Evolutionary conservation across 139 green algal genomes (phyloP).

Genomic region (Chlorella sp.): DNA sequence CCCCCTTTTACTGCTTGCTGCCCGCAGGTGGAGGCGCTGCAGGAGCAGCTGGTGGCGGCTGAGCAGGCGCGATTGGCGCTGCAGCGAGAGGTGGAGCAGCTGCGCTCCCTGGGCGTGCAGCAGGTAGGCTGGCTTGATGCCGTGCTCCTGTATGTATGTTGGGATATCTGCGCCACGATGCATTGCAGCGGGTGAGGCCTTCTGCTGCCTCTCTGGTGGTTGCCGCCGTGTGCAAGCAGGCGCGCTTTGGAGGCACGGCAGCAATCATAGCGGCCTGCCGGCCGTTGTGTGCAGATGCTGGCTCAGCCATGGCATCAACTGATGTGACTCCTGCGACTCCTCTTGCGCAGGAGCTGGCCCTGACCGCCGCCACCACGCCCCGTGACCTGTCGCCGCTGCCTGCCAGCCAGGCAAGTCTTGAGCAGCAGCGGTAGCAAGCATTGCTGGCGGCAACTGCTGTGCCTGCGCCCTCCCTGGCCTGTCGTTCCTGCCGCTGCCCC

Average conservation of each 20-base stretch:
- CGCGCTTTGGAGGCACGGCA: too few relatives aligned
- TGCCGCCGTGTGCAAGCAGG: too few relatives aligned
- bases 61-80: slow-evolving; percentile 6
- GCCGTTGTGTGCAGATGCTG: too few relatives aligned
- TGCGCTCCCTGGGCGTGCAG: slow-evolving; percentile 22
- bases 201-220: background rate
- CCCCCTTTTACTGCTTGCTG: background rate
- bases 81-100: slow-evolving; percentile 22
- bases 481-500: background rate
- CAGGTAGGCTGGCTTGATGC: background rate
- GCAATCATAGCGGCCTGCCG: too few relatives aligned
- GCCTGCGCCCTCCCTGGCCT: background rate
- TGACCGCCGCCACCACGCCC: background rate
- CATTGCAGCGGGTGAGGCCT: background rate
- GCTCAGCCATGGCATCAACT: background rate
- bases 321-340: background rate
- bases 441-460: background rate
- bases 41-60: slow-evolving; percentile 3
- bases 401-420: background rate
- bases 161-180: too few relatives aligned
- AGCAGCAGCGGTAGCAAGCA: background rate
- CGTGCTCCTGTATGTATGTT: too few relatives aligned
- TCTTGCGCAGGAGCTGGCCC: slow-evolving; percentile 19
- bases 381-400: slow-evolving; percentile 17
- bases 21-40: slow-evolving; percentile 18